Percentiles rank a stretch among this genome's conserved stretches.
Evolutionary conservation across 495 filamentous ascomycete genomes (phyloP).

Genomic region (Penicilliopsis zonata): DNA sequence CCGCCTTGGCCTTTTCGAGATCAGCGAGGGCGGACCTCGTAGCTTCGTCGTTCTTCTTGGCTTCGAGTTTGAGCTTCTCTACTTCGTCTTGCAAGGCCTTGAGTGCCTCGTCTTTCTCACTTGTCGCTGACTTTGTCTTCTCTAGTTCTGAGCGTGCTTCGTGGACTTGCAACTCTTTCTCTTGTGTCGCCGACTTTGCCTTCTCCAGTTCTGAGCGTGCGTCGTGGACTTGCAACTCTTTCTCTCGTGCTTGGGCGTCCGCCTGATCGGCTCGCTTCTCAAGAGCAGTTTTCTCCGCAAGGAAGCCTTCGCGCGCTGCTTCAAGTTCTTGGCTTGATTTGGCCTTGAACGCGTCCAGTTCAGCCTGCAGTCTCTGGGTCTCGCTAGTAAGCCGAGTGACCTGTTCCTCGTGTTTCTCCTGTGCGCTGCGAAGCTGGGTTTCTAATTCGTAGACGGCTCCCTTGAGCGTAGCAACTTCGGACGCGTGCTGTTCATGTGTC

Average conservation of each 20-base stretch:
- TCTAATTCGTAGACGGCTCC: slow-evolving; percentile 39
- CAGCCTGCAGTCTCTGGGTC: slow-evolving; percentile 38
- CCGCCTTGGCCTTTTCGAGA: slow-evolving; percentile 10
- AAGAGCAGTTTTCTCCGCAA: slow-evolving; percentile 34
- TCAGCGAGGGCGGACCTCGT: slow-evolving; percentile 43
- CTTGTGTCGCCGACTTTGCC: neutral
- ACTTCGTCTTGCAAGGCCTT: slow-evolving; percentile 42
- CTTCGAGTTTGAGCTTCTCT: slow-evolving; percentile 15
- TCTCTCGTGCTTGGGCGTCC: slow-evolving; percentile 24
- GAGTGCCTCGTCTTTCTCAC: slow-evolving; percentile 35
- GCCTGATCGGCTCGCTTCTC: slow-evolving; percentile 34
- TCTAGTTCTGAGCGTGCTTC: slow-evolving; percentile 10
- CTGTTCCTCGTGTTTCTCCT: slow-evolving; percentile 37
- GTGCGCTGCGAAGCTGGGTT: slow-evolving; percentile 27
- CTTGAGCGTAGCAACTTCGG: slow-evolving; percentile 44
- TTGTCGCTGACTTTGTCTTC: slow-evolving; percentile 11
- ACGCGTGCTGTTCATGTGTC: slow-evolving; percentile 35
- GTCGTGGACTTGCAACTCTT: slow-evolving; percentile 8
- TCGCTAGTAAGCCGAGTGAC: slow-evolving; percentile 42
- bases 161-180: slow-evolving; percentile 9
- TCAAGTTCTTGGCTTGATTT: slow-evolving; percentile 43
- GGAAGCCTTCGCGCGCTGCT: slow-evolving; percentile 41
- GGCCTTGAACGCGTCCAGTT: slow-evolving; percentile 41
- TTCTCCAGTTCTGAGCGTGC: slow-evolving; percentile 1
- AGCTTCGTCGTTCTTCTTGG: slow-evolving; percentile 34